Conservation (phyloP, 768 basidiomycete species). For the Russula sp. region DNA sequence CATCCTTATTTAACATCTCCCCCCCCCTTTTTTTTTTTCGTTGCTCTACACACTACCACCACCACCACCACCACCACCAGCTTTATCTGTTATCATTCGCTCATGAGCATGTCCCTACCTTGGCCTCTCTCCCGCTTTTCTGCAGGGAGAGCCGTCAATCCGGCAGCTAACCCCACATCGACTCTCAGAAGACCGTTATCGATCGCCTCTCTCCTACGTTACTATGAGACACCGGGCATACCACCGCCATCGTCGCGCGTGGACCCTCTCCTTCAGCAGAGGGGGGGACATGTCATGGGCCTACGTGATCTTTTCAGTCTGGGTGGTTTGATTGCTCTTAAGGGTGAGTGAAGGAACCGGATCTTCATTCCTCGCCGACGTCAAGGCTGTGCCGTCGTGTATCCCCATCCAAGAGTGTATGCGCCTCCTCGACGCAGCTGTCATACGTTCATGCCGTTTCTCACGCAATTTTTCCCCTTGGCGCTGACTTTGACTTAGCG, state of each 20-base stretch:
- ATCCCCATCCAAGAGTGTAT: no score
- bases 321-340: constrained; percentile 38
- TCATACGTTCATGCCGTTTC: constrained; percentile 3
- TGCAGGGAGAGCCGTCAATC: background rate
- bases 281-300: constrained; percentile 46
- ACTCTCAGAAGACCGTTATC: constrained; percentile 6
- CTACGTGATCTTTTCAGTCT: constrained; percentile 71
- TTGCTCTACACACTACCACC: background rate
- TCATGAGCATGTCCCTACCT: constrained; percentile 18
- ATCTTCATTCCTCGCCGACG: background rate
- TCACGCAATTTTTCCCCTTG: background rate
- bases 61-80: background rate
- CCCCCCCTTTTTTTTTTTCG: background rate
- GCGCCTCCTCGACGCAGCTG: background rate
- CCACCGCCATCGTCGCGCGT: constrained; percentile 69
- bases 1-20: background rate
- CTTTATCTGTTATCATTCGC: background rate
- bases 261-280: constrained; percentile 56
- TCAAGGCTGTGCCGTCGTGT: background rate
- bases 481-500: constrained; percentile 34
- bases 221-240: constrained; percentile 63
- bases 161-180: background rate
- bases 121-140: constrained; percentile 25
- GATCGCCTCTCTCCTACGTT: constrained; percentile 17
- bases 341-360: constrained; percentile 8